A percentile compares a stretch with the other conserved stretches of the same genome.
phyloP scores from a whole-genome alignment of 2,329 filamentous ascomycete genomes.

The Esteya vermicola region DNA sequence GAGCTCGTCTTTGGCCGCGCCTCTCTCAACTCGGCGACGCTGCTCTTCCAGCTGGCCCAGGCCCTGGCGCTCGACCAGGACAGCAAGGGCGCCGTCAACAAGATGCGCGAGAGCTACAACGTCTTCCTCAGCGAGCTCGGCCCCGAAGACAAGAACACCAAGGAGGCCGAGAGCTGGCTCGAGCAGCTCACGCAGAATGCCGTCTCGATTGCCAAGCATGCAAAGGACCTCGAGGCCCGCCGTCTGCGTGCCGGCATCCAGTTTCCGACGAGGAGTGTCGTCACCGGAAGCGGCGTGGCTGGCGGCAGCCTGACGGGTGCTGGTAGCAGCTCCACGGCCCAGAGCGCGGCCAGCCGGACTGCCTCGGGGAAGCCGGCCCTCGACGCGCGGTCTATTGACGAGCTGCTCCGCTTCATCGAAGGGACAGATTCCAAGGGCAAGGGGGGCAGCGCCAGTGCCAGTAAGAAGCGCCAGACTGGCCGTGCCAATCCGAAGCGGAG shows the following conservation, averaged over 20 bases:
- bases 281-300: slow-evolving; percentile 6
- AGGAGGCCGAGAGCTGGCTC: slow-evolving; percentile 93
- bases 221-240: slow-evolving; percentile 69
- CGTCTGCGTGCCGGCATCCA: slow-evolving; percentile 57
- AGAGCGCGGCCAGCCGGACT: slow-evolving; percentile 7
- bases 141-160: slow-evolving; percentile 88
- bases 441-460: slow-evolving; percentile 15
- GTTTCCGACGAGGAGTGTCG: slow-evolving; percentile 41
- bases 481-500: slow-evolving; percentile 43
- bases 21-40: slow-evolving; percentile 84
- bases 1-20: slow-evolving; percentile 80
- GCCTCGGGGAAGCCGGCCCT: slow-evolving; percentile 27
- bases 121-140: slow-evolving; percentile 85
- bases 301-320: not conserved
- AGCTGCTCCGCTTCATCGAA: slow-evolving; percentile 89
- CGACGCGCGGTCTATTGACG: slow-evolving; percentile 78
- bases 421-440: slow-evolving; percentile 44
- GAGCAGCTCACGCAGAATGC: slow-evolving; percentile 93
- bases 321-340: not conserved
- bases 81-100: slow-evolving; percentile 75
- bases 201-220: slow-evolving; percentile 85
- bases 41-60: slow-evolving; percentile 94
- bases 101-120: slow-evolving; percentile 94
- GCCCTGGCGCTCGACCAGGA: slow-evolving; percentile 92
- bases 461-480: slow-evolving; percentile 19